phyloP scores from a whole-genome alignment of 179 eudicot genomes.

The Gypsophila paniculata region DNA sequence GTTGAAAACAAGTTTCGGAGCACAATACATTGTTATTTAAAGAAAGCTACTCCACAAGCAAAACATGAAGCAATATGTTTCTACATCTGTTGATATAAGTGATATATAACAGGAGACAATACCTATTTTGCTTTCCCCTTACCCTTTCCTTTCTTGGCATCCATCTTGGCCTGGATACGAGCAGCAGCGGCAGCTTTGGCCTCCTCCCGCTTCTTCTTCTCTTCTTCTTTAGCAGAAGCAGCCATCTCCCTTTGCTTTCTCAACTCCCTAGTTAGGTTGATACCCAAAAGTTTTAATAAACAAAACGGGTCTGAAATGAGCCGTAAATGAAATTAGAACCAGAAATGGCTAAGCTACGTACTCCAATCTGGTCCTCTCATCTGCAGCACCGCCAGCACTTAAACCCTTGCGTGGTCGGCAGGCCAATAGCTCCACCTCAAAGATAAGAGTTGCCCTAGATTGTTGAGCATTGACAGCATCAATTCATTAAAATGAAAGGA shows the following conservation, averaged over 20 bases:
- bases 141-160: constrained; percentile 94
- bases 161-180: constrained; percentile 90
- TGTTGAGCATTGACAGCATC: constrained; percentile 6
- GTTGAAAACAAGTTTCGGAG: background rate
- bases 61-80: background rate
- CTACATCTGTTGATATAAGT: background rate
- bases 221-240: constrained; percentile 81
- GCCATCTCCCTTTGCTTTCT: constrained; percentile 85
- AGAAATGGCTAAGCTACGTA: constrained; percentile 28
- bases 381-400: constrained; percentile 64
- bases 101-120: background rate
- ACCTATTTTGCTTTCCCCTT: constrained; percentile 74
- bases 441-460: constrained; percentile 80
- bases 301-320: background rate
- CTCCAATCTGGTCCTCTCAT: constrained; percentile 93
- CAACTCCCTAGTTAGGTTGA: constrained; percentile 50
- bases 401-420: constrained; percentile 91
- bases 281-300: background rate
- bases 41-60: background rate
- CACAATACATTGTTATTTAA: constrained; percentile 12
- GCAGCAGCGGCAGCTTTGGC: constrained; percentile 98
- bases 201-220: constrained; percentile 89
- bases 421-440: constrained; percentile 85
- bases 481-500: background rate
- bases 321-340: background rate